Base-by-base conservation (phyloP, 768 basidiomycete genomes). In the Podaxis sp. region DNA sequence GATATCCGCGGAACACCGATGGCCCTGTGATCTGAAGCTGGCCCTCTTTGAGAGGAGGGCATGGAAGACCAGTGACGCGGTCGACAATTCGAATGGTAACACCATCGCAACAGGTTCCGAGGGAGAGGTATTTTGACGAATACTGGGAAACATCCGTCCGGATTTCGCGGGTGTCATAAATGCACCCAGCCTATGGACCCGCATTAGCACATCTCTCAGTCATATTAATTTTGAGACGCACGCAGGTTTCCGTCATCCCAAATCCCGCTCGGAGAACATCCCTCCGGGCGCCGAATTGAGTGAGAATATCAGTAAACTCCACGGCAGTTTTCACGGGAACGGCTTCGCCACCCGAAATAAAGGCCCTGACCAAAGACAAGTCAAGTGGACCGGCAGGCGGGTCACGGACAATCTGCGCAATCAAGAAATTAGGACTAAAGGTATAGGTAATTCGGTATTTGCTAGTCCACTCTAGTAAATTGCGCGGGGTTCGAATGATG, bases 231-330 rank as follows among this genome's bases (percentile, higher is more conserved):
- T 38, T 18, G n/a, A 23, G 16, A 58, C 57, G 6, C 40, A 58
- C 57, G n/a, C 57, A 50, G n/a, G 57, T 58, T 16, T 58, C 57
- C 36, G 57, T 58, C 57, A 58, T 58, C 4, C 57, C 57, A 25
- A 58, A 58, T 21, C 57, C 57, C n/a, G 57, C 57, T 14, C 57
- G 57, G n/a, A 58, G 48, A 50, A 58, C 57, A 50, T 58, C 48
- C 35, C 57, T 58, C 16, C 36, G 57, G 16, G 57, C 47, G 4
- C 57, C 57, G 16, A 48, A 50, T 50, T 16, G 47, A 2, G 47
- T 36, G 9, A 58, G 48, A 23, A 58, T 58, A 40, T 58, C 25
- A 23, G 57, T 40, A 16, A 58, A 58, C 35, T 58, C 57, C 46
- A 58, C 57, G 4, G 57, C 57, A 10, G 57, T 58, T 50, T 38